Evolutionary conservation across 2,329 filamentous ascomycete genomes (phyloP).

Genomic region (Stylonectria norvegica): DNA sequence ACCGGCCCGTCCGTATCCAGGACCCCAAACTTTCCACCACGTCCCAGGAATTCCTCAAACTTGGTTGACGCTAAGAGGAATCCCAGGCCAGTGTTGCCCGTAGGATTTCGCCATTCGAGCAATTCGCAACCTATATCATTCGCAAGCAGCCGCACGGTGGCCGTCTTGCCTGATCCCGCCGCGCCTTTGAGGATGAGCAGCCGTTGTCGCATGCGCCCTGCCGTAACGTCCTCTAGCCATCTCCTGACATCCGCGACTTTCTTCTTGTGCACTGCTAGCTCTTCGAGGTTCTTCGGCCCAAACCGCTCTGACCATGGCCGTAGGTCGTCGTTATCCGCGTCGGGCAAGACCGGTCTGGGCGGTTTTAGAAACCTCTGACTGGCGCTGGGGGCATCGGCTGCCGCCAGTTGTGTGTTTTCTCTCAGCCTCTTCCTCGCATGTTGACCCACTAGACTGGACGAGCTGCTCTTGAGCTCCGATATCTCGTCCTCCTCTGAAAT

Average conservation of each 20-base stretch:
- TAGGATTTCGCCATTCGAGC: constrained; percentile 87
- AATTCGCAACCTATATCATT: constrained; percentile 73
- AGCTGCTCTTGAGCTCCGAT: constrained; percentile 46
- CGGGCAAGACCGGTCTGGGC: constrained; percentile 28
- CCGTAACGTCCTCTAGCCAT: constrained; percentile 76
- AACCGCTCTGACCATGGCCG: constrained; percentile 88
- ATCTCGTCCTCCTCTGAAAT: constrained; percentile 62
- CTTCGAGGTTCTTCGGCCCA: constrained; percentile 69
- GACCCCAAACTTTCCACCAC: constrained; percentile 75
- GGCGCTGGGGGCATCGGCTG: constrained; percentile 27
- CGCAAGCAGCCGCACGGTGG: constrained; percentile 75
- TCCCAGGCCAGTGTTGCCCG: constrained; percentile 55
- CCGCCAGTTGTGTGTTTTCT: constrained; percentile 28
- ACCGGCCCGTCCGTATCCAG: constrained; percentile 47
- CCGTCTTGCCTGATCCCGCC: constrained; percentile 90
- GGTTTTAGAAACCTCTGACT: constrained; percentile 54
- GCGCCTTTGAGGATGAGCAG: constrained; percentile 84
- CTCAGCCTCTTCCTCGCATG: constrained; percentile 53
- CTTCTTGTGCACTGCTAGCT: constrained; percentile 90
- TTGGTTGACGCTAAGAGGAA: constrained; percentile 70
- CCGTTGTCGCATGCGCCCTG: constrained; percentile 63
- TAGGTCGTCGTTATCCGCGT: constrained; percentile 45
- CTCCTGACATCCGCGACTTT: constrained; percentile 82
- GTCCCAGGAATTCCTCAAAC: constrained; percentile 87
- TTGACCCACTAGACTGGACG: constrained; percentile 53